phyloP scores from a whole-genome alignment of 2,329 filamentous ascomycete species.

The Seiridium unicorne region DNA sequence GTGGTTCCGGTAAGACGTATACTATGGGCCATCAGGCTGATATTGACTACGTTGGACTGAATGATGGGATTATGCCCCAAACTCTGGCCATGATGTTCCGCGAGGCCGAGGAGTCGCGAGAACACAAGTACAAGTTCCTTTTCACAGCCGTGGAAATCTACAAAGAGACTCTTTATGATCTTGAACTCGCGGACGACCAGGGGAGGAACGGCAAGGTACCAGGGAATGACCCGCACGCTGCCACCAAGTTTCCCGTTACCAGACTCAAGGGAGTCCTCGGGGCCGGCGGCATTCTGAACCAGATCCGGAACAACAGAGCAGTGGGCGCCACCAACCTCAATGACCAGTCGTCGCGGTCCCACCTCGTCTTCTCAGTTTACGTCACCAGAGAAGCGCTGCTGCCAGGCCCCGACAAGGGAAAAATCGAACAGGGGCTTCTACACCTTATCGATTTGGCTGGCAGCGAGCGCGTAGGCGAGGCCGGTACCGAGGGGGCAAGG shows the following conservation, averaged over 20 bases:
- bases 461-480: conserved; percentile 80
- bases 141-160: conserved; percentile 97
- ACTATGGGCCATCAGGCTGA: conserved; percentile 70
- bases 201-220: conserved; percentile 56
- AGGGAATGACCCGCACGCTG: not conserved
- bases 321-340: conserved; percentile 93
- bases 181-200: conserved; percentile 37
- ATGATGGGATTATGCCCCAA: conserved; percentile 88
- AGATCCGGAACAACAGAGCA: conserved; percentile 77
- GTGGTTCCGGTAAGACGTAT: conserved; percentile 90
- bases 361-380: conserved; percentile 76
- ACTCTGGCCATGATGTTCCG: conserved; percentile 89
- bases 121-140: conserved; percentile 70
- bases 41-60: conserved; percentile 25
- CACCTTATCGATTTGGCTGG: conserved; percentile 96
- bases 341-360: conserved; percentile 84
- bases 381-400: conserved; percentile 26
- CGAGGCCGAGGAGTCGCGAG: conserved; percentile 66
- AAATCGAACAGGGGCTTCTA: conserved; percentile 81
- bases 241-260: conserved; percentile 31
- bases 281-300: conserved; percentile 73
- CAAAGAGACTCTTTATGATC: conserved; percentile 89
- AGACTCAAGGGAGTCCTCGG: conserved; percentile 39
- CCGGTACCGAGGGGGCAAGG: conserved; percentile 77
- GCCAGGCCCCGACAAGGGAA: conserved; percentile 63